Conservation (phyloP, 2,329 filamentous ascomycete species). For the Paecilomyces sp. region DNA sequence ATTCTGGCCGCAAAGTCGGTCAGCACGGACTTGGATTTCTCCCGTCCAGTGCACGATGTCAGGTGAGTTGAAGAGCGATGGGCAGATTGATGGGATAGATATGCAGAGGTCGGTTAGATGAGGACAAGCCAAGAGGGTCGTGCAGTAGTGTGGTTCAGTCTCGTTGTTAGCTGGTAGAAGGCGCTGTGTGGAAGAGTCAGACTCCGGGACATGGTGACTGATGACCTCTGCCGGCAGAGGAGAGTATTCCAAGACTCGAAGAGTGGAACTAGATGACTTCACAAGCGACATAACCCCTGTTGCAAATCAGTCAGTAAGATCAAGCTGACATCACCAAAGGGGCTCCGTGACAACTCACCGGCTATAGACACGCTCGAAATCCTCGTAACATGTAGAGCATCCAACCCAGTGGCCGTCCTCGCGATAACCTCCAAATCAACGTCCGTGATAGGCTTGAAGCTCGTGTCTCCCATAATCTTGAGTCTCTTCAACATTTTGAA, state of each 20-base stretch:
- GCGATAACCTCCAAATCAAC: constrained; percentile 44
- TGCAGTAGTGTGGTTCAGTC: constrained; percentile 7
- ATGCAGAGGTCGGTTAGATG: constrained; percentile 8
- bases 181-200: not conserved
- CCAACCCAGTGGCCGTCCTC: constrained; percentile 43
- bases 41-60: constrained; percentile 9
- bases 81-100: constrained; percentile 10
- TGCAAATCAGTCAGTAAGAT: not conserved
- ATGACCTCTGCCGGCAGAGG: constrained; percentile 41
- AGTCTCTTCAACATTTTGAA: constrained; percentile 44
- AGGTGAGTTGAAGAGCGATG: constrained; percentile 6
- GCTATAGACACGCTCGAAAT: constrained; percentile 47
- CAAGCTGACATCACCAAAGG: not conserved
- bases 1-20: constrained; percentile 7
- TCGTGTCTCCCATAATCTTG: constrained; percentile 50
- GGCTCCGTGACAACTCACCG: constrained; percentile 12
- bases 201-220: constrained; percentile 4
- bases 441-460: constrained; percentile 46
- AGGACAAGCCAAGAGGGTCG: constrained; percentile 7
- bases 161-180: not conserved
- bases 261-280: constrained; percentile 40
- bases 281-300: constrained; percentile 45
- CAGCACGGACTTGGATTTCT: constrained; percentile 13
- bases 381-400: constrained; percentile 48
- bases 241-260: constrained; percentile 47